These are phyloP conservation scores for Claviceps sp. DNA, from an alignment of 2,329 filamentous ascomycete genomes.

Conservation along the genomic window DNA sequence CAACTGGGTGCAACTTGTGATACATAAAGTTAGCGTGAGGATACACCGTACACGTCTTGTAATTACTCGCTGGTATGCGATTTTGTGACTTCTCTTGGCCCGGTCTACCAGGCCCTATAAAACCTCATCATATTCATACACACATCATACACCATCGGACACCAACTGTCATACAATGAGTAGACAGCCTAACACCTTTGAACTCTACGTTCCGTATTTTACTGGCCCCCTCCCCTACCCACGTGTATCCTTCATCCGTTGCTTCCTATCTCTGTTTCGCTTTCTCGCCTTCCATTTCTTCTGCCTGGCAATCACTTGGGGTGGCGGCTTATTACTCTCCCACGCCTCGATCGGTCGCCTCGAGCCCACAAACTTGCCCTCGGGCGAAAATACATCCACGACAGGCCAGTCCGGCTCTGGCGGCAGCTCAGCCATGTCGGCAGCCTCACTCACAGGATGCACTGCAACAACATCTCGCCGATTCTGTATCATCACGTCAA, in stretches of 20 bases:
- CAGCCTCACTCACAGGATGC: not conserved
- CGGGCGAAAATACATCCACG: conserved; percentile 74
- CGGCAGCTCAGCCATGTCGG: not conserved
- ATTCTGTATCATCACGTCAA: conserved; percentile 14
- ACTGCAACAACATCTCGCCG: conserved; percentile 10
- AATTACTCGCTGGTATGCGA: too few relatives aligned
- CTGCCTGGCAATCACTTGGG: conserved; percentile 26
- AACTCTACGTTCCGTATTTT: too few relatives aligned
- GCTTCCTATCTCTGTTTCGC: not conserved
- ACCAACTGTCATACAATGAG: too few relatives aligned
- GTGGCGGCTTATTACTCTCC: conserved; percentile 43
- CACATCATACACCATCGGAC: not conserved
- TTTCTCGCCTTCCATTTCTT: conserved; percentile 25
- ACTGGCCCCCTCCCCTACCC: too few relatives aligned
- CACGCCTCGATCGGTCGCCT: conserved; percentile 60
- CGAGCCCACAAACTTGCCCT: conserved; percentile 63
- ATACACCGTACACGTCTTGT: too few relatives aligned
- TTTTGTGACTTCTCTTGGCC: too few relatives aligned
- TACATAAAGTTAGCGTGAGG: too few relatives aligned
- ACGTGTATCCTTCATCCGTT: too few relatives aligned
- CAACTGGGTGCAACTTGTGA: too few relatives aligned
- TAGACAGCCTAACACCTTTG: too few relatives aligned
- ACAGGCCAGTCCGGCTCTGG: conserved; percentile 43
- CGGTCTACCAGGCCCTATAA: too few relatives aligned
- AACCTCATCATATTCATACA: not conserved